Base-by-base conservation (phyloP, 78 protist species). In the Diacronema lutheri region DNA sequence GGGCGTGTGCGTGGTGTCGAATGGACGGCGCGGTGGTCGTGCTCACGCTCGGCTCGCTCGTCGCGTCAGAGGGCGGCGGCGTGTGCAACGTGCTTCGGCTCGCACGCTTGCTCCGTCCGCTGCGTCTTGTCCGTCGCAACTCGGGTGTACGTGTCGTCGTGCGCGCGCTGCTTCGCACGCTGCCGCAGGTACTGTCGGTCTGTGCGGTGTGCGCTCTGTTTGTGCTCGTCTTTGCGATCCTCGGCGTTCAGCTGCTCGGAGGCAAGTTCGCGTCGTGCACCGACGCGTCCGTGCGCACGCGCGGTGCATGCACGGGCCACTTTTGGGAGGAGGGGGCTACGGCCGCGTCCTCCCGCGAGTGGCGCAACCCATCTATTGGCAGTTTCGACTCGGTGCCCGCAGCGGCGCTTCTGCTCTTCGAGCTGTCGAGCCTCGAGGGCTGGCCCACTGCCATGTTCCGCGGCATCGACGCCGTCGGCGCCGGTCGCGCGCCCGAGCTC, bases 371-470 rank as follows among this genome's bases (percentile, higher is more conserved):
- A 2, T 25, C 25, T 0, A 3, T 66, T 26, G 61, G 56, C 64
- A 13, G 61, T 35, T 86, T 86, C 26, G 89, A 78, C 80, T 31
- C 60, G 60, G 13, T 78, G 13, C 16, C 1, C 50, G 0, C 31
- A 2, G 89, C 89, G 29, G 0, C 64, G 57, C 37, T 77, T 10
- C 12, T 56, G 44, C 74, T 86, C n/a, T 85, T 71, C 56, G 81
- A 74, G 41, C 21, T 85, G 38, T 4, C 76, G 35, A 74, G 37
- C 31, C 35, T 29, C 35, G 89, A 86, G 66, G 29, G 56, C 21
- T 86, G 89, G 89, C 31, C 61, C 31, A 29, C 23, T 64, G 19
- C 61, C 35, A 26, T 86, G 84, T 76, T 25, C 66, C 56, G 56
- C n/a, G 50, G 35, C 9, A 76, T 76, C 41, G 89, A 86, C 66